Conservation (phyloP, 1,139 yeast species). For the Pichia sp. region DNA sequence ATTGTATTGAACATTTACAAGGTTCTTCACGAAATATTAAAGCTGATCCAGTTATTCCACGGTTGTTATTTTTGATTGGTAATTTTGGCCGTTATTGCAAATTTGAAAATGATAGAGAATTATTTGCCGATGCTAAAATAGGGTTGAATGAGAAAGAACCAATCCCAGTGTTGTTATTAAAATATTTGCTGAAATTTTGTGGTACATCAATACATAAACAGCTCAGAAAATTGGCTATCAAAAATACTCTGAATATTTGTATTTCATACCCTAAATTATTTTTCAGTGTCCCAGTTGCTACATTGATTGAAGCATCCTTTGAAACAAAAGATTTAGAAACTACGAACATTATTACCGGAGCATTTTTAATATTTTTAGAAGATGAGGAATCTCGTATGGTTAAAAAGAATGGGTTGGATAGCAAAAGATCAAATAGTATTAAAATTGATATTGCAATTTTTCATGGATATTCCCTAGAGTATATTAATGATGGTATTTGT, state of each 20-base stretch:
- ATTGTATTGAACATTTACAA: conserved; percentile 2
- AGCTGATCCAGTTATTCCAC: conserved; percentile 44
- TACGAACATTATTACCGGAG: conserved; percentile 46
- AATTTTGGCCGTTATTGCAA: conserved; percentile 63
- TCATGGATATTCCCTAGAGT: conserved; percentile 42
- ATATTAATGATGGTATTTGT: conserved; percentile 63
- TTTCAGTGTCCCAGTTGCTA: conserved; percentile 46
- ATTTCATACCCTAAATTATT: conserved; percentile 57
- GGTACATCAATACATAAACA: conserved; percentile 26
- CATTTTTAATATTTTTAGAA: conserved; percentile 49
- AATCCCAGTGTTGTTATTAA: conserved; percentile 48
- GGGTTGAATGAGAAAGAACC: conserved; percentile 48
- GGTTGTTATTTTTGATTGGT: conserved; percentile 58
- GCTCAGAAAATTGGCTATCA: conserved; percentile 46
- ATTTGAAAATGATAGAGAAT: conserved; percentile 40
- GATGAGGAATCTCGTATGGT: conserved; percentile 43
- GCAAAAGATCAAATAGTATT: conserved; percentile 29
- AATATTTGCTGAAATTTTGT: conserved; percentile 50
- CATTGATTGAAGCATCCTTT: conserved; percentile 49
- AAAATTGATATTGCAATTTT: conserved; percentile 44
- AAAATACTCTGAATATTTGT: conserved; percentile 52
- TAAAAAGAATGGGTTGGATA: conserved; percentile 34
- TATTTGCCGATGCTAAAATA: conserved; percentile 36
- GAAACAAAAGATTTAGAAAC: conserved; percentile 31
- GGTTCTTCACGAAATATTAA: conserved; percentile 3